Base-by-base conservation (phyloP, 2,329 filamentous ascomycete species). In the Capronia americana region DNA sequence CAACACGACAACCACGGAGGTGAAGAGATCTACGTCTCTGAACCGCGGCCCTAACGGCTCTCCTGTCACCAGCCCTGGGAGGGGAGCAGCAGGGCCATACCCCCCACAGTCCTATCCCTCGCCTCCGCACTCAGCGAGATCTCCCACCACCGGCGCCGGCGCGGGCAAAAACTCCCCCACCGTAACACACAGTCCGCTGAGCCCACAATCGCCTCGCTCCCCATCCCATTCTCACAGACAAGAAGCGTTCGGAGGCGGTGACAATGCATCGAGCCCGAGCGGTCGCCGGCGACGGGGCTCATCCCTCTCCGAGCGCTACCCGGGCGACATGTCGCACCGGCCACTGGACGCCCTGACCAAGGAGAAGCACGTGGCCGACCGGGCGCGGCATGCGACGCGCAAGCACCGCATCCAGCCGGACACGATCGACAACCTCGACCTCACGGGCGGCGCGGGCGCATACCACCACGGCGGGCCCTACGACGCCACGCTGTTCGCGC, bases 401-500 rank as follows among this genome's bases (percentile, higher is more conserved):
- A 86, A 84, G 73, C 82, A 88, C 73, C 84, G 90, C 17, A 86
- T 88, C 28, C 86, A 85, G 54, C 86, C 92, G 1, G 93, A 98
- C 77, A 83, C 84, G 8, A 95, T 98, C 73, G 94, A 97, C 76
- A 81, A 83, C 4, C 86, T 98, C 1, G 94, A 97, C 75, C 84
- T 82, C 61, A 67, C 60, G 8, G 69, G 60, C 23, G 60, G 63
- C 6, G 38, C 14, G 14, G 32, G 64, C 5, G 63, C 68, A 10
- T 84, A 84, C 20, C 94, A 97, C 77, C 94, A 98, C 74, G 92
- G 90, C 70, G 93, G 94, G 0, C 94, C 94, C 0, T 98, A 91
- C 73, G 94, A 98, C 76, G 92, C 93, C 10, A 90, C 92, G 1
- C 83, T 92, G 60, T 82, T 90, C 1, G 87, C 90, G 12, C 86